Evolutionary conservation across 2,329 filamentous ascomycete species (phyloP), one percentile per base, ranked within the genome.

Genomic region (Colletotrichum tofieldiae): DNA sequence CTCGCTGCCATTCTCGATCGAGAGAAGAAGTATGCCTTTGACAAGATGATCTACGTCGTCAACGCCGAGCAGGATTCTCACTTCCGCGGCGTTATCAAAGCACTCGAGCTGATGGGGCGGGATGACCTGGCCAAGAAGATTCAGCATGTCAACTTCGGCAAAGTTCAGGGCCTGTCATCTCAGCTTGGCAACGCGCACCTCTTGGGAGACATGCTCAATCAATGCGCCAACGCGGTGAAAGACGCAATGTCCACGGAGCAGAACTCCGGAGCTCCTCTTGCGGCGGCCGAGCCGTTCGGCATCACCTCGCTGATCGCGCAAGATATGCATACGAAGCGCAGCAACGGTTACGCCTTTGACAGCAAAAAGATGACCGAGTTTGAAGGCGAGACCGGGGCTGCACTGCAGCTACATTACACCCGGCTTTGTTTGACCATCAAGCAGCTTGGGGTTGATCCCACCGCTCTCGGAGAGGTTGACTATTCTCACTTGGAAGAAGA

Each of bases 221-320:
- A 89, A 74, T 89, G 90, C 12, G 84, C 87, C 75, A 89, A 43
- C 11, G 67, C 71, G 4, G 67, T 71, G 1, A 56, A 18, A 16
- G 51, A 92, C 43, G 90, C 90, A 80, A 93, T 93, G 92, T 91
- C 93, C 81, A 90, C 92, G 55, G 90, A 93, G 52, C 93, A 93
- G 90, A 86, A 82, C 77, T 86, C 86, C 26, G 87, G 87, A 70
- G 84, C 93, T 72, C 91, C 91, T 0, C 88, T 87, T 55, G 83
- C 86, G 72, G 89, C 88, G 2, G 90, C 92, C 20, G 91, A 93
- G 79, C 89, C 84, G 1, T 84, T 93, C 4, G 92, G 91, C 67
- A 93, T 93, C 75, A 89, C 89, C 1, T 88, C 91, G 39, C 90
- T 94, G 78, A 92, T 93, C 89, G 91, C 93, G 1, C 78, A 80